These are phyloP conservation scores for Mallotus japonicus DNA, from an alignment of 441 rosid genomes.

Conservation along the genomic window DNA sequence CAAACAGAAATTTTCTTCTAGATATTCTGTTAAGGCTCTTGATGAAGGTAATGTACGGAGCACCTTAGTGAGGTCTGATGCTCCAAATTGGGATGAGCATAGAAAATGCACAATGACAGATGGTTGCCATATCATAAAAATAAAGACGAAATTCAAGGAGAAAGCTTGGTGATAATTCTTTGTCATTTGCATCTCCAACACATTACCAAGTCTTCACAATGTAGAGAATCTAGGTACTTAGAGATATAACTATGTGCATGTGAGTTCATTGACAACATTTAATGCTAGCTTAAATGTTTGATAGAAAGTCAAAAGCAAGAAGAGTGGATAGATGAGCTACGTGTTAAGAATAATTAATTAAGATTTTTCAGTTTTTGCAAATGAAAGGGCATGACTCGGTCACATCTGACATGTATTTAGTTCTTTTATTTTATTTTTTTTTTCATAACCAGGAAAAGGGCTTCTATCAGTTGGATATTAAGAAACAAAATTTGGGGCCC, in stretches of 20 bases:
- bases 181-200: background rate
- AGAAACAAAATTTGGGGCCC: background rate
- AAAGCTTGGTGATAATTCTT: background rate
- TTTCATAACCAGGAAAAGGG: background rate
- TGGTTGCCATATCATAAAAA: background rate
- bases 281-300: background rate
- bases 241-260: background rate
- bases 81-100: background rate
- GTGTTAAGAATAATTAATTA: background rate
- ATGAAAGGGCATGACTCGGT: background rate
- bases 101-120: background rate
- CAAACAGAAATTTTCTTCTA: background rate
- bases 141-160: background rate
- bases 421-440: background rate
- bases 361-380: background rate
- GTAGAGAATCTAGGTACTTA: background rate
- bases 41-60: constrained; percentile 7
- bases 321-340: background rate
- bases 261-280: background rate
- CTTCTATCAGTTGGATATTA: background rate
- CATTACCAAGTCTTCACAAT: background rate
- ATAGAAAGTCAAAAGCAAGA: background rate
- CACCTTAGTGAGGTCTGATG: background rate
- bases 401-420: background rate
- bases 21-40: background rate